Base-by-base conservation (phyloP, 1,284 basidiomycete genomes). In the Sphagnurus paluster region DNA sequence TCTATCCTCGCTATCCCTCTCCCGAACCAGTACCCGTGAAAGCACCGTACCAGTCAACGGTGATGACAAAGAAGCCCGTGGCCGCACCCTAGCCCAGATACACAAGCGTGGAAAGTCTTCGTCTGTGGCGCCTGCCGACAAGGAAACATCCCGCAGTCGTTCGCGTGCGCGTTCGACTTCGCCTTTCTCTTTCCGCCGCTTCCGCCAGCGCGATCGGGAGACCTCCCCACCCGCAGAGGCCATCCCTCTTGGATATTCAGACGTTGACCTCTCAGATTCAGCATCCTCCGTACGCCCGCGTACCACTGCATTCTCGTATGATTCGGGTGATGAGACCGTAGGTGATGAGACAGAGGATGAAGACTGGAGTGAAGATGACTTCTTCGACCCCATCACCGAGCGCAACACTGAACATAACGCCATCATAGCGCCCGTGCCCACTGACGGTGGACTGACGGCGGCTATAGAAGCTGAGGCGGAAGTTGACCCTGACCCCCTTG, bases 391-490 rank as follows among this genome's bases (percentile, higher is more conserved):
- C 38, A 76, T 90, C 57, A 96, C 75, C 0, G 73, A 75, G 56
- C 65, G 68, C 48, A 94, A 95, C 62, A 96, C 75, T 2, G 72
- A 75, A 52, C 69, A 63, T 49, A 94, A 95, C 60, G 84, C 91
- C 0, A 73, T 86, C 33, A 75, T 84, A 44, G 64, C 74, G 1
- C 65, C 73, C 19, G 65, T 67, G 1, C 66, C 74, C 1, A 73
- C 55, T 3, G 57, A 55, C 6, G 48, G 45, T 4, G 54, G 50
- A 9, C 48, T 50, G 4, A n/a, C n/a, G n/a, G 45, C 53, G 10
- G 59, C 51, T 8, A 54, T 56, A 9, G 67, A 69, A 28, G 64
- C 63, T 3, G 70, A 69, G 39, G 56, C 56, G 5, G 61, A 63
- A 30, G 72, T 77, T 50, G 85, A 87, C 34, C 81, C 84, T 6